Conservation (phyloP, 805 yeast genomes). For the Brettanomyces custersianus region DNA sequence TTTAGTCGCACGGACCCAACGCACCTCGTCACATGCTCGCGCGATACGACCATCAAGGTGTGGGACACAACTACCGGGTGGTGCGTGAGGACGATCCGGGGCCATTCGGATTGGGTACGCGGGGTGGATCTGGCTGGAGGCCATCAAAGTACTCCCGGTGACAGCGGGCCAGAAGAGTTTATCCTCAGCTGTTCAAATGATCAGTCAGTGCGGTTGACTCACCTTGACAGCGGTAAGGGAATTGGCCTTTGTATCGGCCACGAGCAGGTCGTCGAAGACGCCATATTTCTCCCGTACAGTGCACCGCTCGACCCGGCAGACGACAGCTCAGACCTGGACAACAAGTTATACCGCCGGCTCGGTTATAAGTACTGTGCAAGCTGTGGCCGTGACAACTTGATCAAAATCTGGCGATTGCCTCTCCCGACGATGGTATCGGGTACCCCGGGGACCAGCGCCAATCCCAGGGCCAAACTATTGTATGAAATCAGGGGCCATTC, state of each 20-base stretch:
- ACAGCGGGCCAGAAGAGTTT: conserved; percentile 45
- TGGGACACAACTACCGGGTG: conserved; percentile 68
- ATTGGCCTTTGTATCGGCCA: conserved; percentile 66
- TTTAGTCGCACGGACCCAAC: conserved; percentile 40
- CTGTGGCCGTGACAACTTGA: conserved; percentile 68
- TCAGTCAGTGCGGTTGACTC: conserved; percentile 61
- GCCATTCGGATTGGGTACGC: conserved; percentile 88
- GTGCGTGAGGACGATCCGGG: conserved; percentile 55
- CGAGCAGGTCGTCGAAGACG: conserved; percentile 73
- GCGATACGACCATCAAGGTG: conserved; percentile 51
- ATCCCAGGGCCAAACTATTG: conserved; percentile 53
- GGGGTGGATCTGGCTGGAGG: conserved; percentile 35
- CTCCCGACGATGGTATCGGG: conserved; percentile 42
- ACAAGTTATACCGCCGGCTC: conserved; percentile 25
- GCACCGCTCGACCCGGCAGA: background rate
- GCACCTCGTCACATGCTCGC: conserved; percentile 49
- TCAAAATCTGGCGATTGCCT: conserved; percentile 74
- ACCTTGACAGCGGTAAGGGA: conserved; percentile 57
- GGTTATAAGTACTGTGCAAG: conserved; percentile 69
- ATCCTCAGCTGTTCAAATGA: conserved; percentile 73
- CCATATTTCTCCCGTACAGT: conserved; percentile 49
- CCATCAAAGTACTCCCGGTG: conserved; percentile 15
- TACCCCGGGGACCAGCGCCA: conserved; percentile 36
- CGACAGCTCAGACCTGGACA: conserved; percentile 4
- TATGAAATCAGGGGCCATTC: conserved; percentile 63